Evolutionary conservation across 192 early-diverging fungal genomes (phyloP), one percentile per base, ranked within the genome.

Genomic region (Dimargaris verticillata): DNA sequence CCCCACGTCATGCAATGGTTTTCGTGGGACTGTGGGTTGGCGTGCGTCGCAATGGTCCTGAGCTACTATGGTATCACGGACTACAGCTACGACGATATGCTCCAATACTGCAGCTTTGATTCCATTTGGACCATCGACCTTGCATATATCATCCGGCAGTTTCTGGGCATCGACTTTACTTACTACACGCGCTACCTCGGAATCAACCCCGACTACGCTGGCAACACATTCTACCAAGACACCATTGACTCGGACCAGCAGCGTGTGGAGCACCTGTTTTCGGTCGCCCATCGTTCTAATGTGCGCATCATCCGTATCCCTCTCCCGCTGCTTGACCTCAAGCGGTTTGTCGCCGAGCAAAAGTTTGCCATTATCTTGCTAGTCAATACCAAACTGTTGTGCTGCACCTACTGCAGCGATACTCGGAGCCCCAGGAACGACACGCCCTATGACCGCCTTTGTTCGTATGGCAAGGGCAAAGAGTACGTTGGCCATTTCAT

Each of bases 51-150:
- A 45, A 92, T 91, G 88, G 68, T 88, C 5, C 72, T 90, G 45
- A 67, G 80, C 18, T 82, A 80, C 22, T 72, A 83, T 44, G 77
- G 82, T 9, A 65, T 77, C 49, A 71, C 76, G 11, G 70, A 72
- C 5, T 75, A 73, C 60, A 77, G 73, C 11, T 68, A 84, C 26
- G 62, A 73, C 15, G 77, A 82, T 53, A 71, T 89, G 28, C 63
- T 70, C 11, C 61, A 72, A 28, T 78, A 83, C 46, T 80, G 75
- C 28, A 64, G 73, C 38, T 64, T 68, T 5, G 73, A 80, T n/a
- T 85, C 84, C 3, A 71, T 91, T 1, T 95, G 92, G 92, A 91
- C 92, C 10, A 89, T 95, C 45, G 89, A 95, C 70, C 69, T 95
- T 60, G 89, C 82, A 0, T 88, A 85, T 61, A 61, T 92, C 20